A percentile compares a stretch with the other conserved stretches of the same genome.
phyloP scores from a whole-genome alignment of 805 yeast species.

The Myxozyma geophila region DNA sequence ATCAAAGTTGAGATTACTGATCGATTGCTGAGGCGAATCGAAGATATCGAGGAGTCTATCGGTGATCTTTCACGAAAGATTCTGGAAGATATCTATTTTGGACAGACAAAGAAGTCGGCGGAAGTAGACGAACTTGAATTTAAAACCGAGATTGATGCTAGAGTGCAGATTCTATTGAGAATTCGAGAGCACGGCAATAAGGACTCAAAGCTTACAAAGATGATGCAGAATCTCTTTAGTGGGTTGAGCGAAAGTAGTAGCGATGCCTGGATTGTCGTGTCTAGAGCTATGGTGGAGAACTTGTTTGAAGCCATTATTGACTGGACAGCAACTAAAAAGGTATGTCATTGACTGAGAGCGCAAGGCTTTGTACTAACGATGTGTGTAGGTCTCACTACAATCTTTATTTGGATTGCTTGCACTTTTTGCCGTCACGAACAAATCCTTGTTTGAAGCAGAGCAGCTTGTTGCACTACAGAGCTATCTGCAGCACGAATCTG shows the following conservation, averaged over 20 bases:
- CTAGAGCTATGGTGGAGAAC: conserved; percentile 44
- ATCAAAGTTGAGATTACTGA: conserved; percentile 53
- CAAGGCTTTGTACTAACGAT: neutral
- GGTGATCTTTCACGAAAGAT: conserved; percentile 20
- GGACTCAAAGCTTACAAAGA: conserved; percentile 16
- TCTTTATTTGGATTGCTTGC: conserved; percentile 57
- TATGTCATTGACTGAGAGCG: neutral
- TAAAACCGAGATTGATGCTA: conserved; percentile 15
- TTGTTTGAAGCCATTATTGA: conserved; percentile 49
- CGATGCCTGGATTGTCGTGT: neutral
- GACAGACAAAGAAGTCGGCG: conserved; percentile 1
- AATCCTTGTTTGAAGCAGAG: conserved; percentile 62
- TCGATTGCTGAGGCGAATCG: conserved; percentile 58
- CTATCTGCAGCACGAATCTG: conserved; percentile 56
- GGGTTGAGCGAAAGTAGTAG: neutral
- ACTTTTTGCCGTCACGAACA: conserved; percentile 58
- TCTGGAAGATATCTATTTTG: conserved; percentile 27
- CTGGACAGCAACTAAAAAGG: conserved; percentile 39
- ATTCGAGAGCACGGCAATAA: conserved; percentile 24
- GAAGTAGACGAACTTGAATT: conserved; percentile 14
- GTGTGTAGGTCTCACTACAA: conserved; percentile 41
- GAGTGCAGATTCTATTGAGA: conserved; percentile 15
- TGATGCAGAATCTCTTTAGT: conserved; percentile 17
- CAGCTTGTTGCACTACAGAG: conserved; percentile 71
- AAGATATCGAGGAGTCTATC: conserved; percentile 66